Percentiles rank a stretch among this genome's conserved stretches.
phyloP scores from a whole-genome alignment of 441 rosid species.

The Mallotus japonicus region DNA sequence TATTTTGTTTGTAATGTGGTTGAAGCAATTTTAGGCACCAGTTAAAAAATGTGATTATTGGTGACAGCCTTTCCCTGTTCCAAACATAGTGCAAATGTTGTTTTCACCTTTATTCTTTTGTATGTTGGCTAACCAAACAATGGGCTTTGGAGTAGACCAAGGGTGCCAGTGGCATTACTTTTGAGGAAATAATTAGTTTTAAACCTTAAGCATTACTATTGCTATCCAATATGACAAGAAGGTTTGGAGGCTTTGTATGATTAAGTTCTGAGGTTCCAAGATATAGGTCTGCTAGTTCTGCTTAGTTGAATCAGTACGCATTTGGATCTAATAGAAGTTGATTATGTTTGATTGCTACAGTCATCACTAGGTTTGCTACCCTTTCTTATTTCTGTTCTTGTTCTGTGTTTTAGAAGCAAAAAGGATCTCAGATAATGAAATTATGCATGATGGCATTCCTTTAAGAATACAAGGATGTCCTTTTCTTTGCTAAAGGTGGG shows the following conservation, averaged over 20 bases:
- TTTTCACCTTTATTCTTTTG: constrained; percentile 9
- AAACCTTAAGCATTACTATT: neutral
- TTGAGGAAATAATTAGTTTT: neutral
- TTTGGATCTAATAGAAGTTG: neutral
- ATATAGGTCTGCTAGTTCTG: neutral
- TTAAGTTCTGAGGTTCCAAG: neutral
- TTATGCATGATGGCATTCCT: neutral
- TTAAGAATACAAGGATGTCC: neutral
- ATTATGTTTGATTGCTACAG: neutral
- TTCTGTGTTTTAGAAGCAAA: neutral
- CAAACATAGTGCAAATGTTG: neutral
- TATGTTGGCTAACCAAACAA: neutral
- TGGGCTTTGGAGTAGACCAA: neutral
- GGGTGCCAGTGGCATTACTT: neutral
- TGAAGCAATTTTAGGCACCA: too few relatives aligned
- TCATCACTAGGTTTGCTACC: neutral
- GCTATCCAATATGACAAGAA: neutral
- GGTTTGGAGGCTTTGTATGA: neutral
- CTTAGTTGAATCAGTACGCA: neutral
- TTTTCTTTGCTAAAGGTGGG: constrained; percentile 1
- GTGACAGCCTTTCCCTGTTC: neutral
- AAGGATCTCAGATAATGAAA: neutral
- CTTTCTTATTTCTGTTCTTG: neutral
- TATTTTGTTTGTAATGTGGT: neutral
- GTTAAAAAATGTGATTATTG: too few relatives aligned